Base-by-base conservation (phyloP, 768 basidiomycete genomes). In the Mycena maculata region DNA sequence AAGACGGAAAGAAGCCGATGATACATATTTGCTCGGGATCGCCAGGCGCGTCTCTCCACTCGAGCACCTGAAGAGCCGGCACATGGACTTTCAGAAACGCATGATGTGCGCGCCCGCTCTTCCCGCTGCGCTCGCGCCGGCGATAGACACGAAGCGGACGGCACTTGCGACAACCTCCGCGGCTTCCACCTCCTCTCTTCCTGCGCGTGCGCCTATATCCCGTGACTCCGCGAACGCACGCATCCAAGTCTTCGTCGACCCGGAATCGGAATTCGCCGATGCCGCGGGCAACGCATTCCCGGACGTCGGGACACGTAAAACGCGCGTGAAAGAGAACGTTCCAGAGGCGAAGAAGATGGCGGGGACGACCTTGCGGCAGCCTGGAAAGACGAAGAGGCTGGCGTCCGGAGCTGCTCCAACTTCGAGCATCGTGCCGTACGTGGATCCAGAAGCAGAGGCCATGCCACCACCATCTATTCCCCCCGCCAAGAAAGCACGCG, bases 1-100 rank as follows among this genome's bases (percentile, higher is more conserved):
- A 73, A 97, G 96, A 66, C 91, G 91, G 60, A 87, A 87, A 64
- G 92, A 95, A 65, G 96, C 97, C n/a, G 96, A 99, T 73, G 89
- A 90, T 42, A 87, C 90, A 8, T 98, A 96, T 77, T 79, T 85
- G n/a, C 84, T 99, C 4, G 98, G 96, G 1, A 92, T 98, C 54
- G 91, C 92, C 31, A 84, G 98, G 49, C 88, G 88, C 62, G 96
- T 94, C 0, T 77, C 84, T 12, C 96, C 96, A 0, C 80, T 95
- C 20, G 94, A 95, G 41, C 91, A 90, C 53, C 84, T 99, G 4
- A 87, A 92, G 76, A 84, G 81, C 56, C 87, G 91, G 70, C 90
- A 96, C 74, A 79, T 87, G 57, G 95, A 96, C 45, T 99, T 98
- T 79, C 94, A 96, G 76, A 96, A 87, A 81, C 92, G 94, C 58